These are phyloP conservation scores for Diaporthe citri DNA, from an alignment of 2,329 filamentous ascomycete genomes.

Conservation along the genomic window DNA sequence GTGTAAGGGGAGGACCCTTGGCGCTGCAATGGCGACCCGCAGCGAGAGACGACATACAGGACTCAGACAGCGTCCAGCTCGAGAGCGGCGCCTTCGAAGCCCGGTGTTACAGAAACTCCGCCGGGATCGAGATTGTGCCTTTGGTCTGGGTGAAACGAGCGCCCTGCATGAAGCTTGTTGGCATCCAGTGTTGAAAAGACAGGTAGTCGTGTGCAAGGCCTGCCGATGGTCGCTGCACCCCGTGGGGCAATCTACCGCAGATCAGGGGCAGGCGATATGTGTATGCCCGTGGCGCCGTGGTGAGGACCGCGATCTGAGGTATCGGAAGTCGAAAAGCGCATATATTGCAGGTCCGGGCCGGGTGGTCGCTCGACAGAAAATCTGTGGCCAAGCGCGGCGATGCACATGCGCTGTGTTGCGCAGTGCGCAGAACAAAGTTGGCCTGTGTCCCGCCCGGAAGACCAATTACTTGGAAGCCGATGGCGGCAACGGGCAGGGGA, in stretches of 20 bases:
- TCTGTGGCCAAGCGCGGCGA: slow-evolving; percentile 43
- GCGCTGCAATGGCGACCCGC: slow-evolving; percentile 13
- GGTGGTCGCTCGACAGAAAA: slow-evolving; percentile 45
- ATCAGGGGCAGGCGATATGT: slow-evolving; percentile 19
- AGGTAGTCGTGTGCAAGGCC: not conserved
- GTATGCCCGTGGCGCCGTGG: slow-evolving; percentile 20
- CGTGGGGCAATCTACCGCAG: not conserved
- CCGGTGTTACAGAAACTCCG: slow-evolving; percentile 22
- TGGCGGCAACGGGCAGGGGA: slow-evolving; percentile 33
- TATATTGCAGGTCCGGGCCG: slow-evolving; percentile 17
- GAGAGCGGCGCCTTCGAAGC: not conserved
- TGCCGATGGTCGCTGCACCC: too few species aligned
- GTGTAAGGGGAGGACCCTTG: slow-evolving; percentile 19
- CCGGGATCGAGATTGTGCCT: slow-evolving; percentile 29
- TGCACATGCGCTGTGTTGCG: slow-evolving; percentile 40
- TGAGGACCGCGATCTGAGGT: not conserved
- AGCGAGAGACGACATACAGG: slow-evolving; percentile 23
- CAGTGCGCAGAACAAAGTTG: slow-evolving; percentile 29
- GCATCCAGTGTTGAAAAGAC: not conserved
- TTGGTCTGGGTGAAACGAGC: slow-evolving; percentile 5
- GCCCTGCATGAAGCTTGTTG: slow-evolving; percentile 2
- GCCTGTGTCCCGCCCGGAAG: not conserved
- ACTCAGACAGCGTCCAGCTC: slow-evolving; percentile 28
- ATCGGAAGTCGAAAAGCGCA: slow-evolving; percentile 24
- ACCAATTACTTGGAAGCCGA: slow-evolving; percentile 33